Base-by-base conservation (phyloP, 148 eudicot genomes). In the Fagopyrum homotropicum region DNA sequence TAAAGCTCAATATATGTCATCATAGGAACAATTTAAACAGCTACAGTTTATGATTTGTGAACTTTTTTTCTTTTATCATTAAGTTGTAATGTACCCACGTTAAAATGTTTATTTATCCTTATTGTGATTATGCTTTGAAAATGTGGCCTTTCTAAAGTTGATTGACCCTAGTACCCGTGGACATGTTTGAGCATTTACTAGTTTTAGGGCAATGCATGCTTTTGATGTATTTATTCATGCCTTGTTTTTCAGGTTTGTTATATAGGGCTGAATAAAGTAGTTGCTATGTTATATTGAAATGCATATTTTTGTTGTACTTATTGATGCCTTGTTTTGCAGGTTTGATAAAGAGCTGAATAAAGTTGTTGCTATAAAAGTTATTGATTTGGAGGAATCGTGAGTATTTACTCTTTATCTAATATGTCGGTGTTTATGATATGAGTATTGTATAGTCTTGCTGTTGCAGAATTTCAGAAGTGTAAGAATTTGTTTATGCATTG, bases 371-470 rank as follows among this genome's bases (percentile, higher is more conserved):
- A 88, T 95, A 45, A 95, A 95, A 83, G 96, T 89, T 73, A 90
- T 92, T 79, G 98, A 95, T 84, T 84, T 95, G 74, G 98, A 92
- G 80, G 98, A 95, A 85, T 89, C 97, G 98, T 92, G 83, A 95
- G 98, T 90, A 60, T 70, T 74, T 61, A 14, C 61, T 69, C 72
- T 46, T 48, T 19, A 45, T 48, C 45, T 59, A 9, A 10, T 7
- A 9, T 61, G 40, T 61, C 29, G 19, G 1, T 29, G 29, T 60
- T 9, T 22, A 26, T 9, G 43, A 4, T 57, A 57, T 6, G 63
- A 57, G 22, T 2, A 6, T 57, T 19, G 63, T 19, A 11, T 57
- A 57, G 26, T 69, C 50, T 69, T 69, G 50, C 73, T 12, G 48
- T 15, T 45, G 17, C 63, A 1, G 9, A 19, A 19, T 54, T 11